phyloP scores from a whole-genome alignment of 1,139 yeast species.

The Saccharomyces uvarum region DNA sequence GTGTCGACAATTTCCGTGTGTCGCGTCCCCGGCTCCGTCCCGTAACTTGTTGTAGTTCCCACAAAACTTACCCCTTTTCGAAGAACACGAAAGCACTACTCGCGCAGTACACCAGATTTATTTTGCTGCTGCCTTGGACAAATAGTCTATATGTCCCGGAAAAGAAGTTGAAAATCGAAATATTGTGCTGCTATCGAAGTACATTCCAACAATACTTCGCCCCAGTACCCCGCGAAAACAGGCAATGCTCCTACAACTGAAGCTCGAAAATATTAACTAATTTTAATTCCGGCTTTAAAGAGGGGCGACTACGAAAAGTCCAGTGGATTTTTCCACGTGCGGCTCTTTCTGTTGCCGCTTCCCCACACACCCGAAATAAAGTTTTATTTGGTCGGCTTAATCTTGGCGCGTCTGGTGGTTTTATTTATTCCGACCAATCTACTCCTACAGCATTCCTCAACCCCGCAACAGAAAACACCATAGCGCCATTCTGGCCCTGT shows the following conservation, averaged over 20 bases:
- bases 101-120: neutral
- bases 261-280: neutral
- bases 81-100: neutral
- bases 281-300: neutral
- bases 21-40: neutral
- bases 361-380: neutral
- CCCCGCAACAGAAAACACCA: neutral
- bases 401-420: neutral
- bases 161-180: neutral
- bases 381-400: neutral
- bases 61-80: neutral
- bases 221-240: neutral
- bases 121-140: neutral
- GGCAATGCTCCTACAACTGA: neutral
- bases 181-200: neutral
- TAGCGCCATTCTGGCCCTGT: neutral
- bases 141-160: neutral
- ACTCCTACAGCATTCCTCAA: neutral
- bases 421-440: neutral
- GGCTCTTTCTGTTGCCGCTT: neutral
- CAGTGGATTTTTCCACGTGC: neutral
- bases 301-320: neutral
- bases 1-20: neutral
- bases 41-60: neutral
- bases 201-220: neutral